phyloP scores from a whole-genome alignment of 768 basidiomycete species.

The Amanita brunnescens region DNA sequence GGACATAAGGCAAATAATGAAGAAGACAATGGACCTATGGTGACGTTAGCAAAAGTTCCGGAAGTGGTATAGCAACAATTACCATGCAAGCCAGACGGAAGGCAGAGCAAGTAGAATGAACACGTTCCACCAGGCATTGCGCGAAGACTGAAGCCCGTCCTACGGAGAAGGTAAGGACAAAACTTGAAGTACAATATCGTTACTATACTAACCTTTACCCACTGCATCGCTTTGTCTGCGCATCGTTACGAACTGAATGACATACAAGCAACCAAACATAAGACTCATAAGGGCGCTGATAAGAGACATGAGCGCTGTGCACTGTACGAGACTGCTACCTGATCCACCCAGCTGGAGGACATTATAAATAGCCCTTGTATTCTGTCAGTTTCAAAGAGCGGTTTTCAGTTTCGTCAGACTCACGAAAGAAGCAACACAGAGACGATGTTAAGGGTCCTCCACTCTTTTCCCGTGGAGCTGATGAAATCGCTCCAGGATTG shows the following conservation, averaged over 20 bases:
- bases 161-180: no score
- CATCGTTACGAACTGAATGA: constrained; percentile 3
- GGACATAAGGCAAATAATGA: no score
- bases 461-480: constrained; percentile 1
- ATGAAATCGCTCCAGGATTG: constrained; percentile 4
- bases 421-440: constrained; percentile 1
- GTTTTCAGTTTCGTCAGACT: not conserved
- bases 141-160: no score
- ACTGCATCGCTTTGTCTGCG: constrained; percentile 2
- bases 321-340: not conserved
- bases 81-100: no score
- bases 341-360: not conserved
- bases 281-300: constrained; percentile 5
- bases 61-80: no score
- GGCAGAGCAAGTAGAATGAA: no score
- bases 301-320: constrained; percentile 5
- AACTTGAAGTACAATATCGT: no score
- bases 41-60: no score
- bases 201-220: not conserved
- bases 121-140: no score
- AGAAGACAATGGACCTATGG: no score
- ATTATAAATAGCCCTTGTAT: not conserved
- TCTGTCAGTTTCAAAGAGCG: not conserved
- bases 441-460: constrained; percentile 6
- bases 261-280: constrained; percentile 2